Evolutionary conservation across 345 rosid species (phyloP).

Genomic region (Citrus unshiu): DNA sequence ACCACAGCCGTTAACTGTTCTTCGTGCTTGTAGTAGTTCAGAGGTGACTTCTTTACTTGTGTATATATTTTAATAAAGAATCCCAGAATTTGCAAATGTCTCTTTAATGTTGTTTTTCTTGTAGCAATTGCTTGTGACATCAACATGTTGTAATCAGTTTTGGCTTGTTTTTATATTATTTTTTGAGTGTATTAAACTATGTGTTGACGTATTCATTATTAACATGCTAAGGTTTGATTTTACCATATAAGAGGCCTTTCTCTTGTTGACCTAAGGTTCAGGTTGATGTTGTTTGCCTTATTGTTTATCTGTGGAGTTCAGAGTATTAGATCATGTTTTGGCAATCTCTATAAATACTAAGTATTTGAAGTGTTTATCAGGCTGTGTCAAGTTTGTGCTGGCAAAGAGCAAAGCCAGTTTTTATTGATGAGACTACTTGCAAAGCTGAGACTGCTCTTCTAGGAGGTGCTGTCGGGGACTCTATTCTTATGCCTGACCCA

Average conservation of each 20-base stretch:
- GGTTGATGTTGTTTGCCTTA: neutral
- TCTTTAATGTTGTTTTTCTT: neutral
- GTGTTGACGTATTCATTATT: neutral
- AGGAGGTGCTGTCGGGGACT: slow-evolving; percentile 85
- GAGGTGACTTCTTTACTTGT: slow-evolving; percentile 52
- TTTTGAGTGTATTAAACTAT: neutral
- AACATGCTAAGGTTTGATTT: neutral
- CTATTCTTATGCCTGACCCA: slow-evolving; percentile 94
- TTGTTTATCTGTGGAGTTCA: neutral
- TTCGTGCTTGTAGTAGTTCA: slow-evolving; percentile 83
- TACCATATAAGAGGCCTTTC: neutral
- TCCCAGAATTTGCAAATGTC: neutral
- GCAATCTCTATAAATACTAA: slow-evolving; percentile 19
- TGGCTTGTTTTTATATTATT: neutral
- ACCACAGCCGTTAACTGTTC: slow-evolving; percentile 83
- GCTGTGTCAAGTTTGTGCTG: slow-evolving; percentile 94
- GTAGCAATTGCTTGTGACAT: slow-evolving; percentile 3
- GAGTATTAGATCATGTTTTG: slow-evolving; percentile 10
- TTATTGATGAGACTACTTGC: slow-evolving; percentile 75
- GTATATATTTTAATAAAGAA: neutral
- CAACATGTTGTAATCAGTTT: neutral
- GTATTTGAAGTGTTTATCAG: slow-evolving; percentile 37
- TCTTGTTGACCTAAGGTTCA: neutral
- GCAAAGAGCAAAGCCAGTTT: slow-evolving; percentile 92
- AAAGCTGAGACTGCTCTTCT: slow-evolving; percentile 85